phyloP scores from a whole-genome alignment of 495 filamentous ascomycete species.

The Penicillium alfredii region DNA sequence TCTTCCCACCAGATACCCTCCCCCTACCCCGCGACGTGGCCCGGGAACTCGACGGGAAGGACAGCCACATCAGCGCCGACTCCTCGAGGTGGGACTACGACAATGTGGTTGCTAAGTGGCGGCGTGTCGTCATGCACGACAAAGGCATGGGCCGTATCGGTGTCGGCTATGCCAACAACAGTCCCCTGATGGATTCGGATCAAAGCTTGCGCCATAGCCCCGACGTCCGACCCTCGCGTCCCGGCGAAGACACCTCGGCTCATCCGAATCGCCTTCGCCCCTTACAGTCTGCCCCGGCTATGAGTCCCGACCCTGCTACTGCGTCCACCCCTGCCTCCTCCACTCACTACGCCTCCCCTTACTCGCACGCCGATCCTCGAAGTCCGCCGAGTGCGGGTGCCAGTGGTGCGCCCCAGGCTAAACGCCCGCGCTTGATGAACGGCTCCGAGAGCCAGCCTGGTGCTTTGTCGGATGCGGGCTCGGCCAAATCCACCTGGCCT shows the following conservation, averaged over 20 bases:
- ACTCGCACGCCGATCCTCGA: slow-evolving; percentile 26
- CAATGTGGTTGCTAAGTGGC: slow-evolving; percentile 52
- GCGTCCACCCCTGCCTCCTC: slow-evolving; percentile 26
- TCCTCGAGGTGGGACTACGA: slow-evolving; percentile 52
- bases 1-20: slow-evolving; percentile 58
- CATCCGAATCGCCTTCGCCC: slow-evolving; percentile 21
- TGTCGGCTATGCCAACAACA: slow-evolving; percentile 21
- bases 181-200: slow-evolving; percentile 12
- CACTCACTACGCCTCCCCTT: slow-evolving; percentile 31
- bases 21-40: slow-evolving; percentile 48
- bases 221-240: slow-evolving; percentile 20
- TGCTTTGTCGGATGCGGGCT: slow-evolving; percentile 2
- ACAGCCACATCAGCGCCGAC: slow-evolving; percentile 31
- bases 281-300: slow-evolving; percentile 22
- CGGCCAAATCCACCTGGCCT: background rate
- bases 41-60: slow-evolving; percentile 34
- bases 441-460: slow-evolving; percentile 18
- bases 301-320: slow-evolving; percentile 30
- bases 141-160: slow-evolving; percentile 41
- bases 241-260: slow-evolving; percentile 25
- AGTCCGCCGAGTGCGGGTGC: slow-evolving; percentile 21
- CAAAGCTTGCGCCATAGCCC: slow-evolving; percentile 11
- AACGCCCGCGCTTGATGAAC: slow-evolving; percentile 42
- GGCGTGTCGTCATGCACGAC: slow-evolving; percentile 46
- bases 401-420: slow-evolving; percentile 25